Conservation (phyloP, 352 stramenopile species). For the Phytopythium montanum region DNA sequence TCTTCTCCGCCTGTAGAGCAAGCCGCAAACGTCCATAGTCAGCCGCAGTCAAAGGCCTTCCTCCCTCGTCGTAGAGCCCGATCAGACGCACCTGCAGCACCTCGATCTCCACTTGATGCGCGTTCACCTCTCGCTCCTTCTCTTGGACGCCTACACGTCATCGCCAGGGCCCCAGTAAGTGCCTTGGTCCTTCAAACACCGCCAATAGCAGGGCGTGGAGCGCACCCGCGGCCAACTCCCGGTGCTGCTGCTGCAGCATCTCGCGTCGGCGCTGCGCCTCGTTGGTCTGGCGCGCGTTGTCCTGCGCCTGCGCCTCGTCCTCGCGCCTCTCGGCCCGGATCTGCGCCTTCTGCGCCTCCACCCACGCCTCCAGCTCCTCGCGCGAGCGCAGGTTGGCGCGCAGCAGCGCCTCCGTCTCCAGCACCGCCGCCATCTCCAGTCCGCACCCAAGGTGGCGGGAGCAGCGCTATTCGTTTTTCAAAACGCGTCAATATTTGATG, state of each 20-base stretch:
- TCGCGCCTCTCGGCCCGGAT: slow-evolving; percentile 39
- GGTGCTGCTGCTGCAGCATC: slow-evolving; percentile 37
- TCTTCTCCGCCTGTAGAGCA: slow-evolving; percentile 33
- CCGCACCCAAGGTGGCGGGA: background rate
- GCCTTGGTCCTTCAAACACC: background rate
- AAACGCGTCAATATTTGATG: background rate
- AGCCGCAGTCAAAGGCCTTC: background rate
- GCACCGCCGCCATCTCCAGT: slow-evolving; percentile 12
- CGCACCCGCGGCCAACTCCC: slow-evolving; percentile 30
- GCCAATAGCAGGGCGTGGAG: background rate
- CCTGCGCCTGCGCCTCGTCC: slow-evolving; percentile 38
- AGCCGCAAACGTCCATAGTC: background rate
- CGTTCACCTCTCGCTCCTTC: slow-evolving; percentile 51
- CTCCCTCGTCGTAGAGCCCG: background rate
- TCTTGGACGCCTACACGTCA: slow-evolving; percentile 14
- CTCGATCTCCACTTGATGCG: slow-evolving; percentile 65
- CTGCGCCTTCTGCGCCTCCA: slow-evolving; percentile 35
- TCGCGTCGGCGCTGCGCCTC: slow-evolving; percentile 42
- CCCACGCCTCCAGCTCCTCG: slow-evolving; percentile 39
- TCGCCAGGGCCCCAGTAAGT: background rate
- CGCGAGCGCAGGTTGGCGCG: slow-evolving; percentile 43
- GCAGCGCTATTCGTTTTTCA: background rate
- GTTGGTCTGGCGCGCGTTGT: slow-evolving; percentile 29
- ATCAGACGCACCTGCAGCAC: slow-evolving; percentile 40
- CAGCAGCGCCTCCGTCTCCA: slow-evolving; percentile 40